These are phyloP conservation scores for Podaxis mareebaensis DNA, from an alignment of 768 basidiomycete genomes.

Conservation along the genomic window DNA sequence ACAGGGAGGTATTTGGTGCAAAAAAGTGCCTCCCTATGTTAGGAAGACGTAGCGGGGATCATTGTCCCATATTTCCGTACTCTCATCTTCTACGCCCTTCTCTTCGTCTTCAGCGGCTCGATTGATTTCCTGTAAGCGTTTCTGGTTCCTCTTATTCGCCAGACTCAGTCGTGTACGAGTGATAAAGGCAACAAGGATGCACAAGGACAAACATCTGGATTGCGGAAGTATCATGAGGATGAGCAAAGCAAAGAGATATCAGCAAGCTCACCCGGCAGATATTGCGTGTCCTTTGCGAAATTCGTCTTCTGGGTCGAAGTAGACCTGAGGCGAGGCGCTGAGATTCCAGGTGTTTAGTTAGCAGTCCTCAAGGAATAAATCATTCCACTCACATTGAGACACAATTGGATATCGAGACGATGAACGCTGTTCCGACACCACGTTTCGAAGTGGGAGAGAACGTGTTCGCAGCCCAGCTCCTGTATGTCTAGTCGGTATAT, in stretches of 20 bases:
- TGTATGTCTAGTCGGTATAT: conserved; percentile 21
- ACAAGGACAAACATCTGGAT: conserved; percentile 43
- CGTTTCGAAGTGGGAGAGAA: conserved; percentile 63
- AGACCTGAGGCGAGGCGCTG: conserved; percentile 58
- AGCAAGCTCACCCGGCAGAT: conserved; percentile 44
- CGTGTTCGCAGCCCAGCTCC: conserved; percentile 61
- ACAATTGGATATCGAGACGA: conserved; percentile 59
- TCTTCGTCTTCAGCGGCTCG: conserved; percentile 28
- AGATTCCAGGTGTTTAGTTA: not conserved
- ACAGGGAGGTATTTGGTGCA: too few relatives aligned
- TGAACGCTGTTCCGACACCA: conserved; percentile 60
- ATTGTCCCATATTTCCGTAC: conserved; percentile 45
- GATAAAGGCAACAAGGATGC: conserved; percentile 41
- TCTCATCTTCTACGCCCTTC: conserved; percentile 22
- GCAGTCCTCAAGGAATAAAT: not conserved
- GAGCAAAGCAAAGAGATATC: not conserved
- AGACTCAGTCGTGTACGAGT: conserved; percentile 44
- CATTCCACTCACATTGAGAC: conserved; percentile 49
- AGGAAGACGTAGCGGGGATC: conserved; percentile 57
- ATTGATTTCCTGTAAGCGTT: conserved; percentile 13
- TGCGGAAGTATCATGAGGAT: not conserved
- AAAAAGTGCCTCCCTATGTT: conserved; percentile 28
- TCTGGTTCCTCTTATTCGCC: conserved; percentile 42
- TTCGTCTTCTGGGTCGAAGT: conserved; percentile 50
- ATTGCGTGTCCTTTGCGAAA: conserved; percentile 58